Evolutionary conservation across 2,329 filamentous ascomycete genomes (phyloP).

Genomic region (Fusarium sororula): DNA sequence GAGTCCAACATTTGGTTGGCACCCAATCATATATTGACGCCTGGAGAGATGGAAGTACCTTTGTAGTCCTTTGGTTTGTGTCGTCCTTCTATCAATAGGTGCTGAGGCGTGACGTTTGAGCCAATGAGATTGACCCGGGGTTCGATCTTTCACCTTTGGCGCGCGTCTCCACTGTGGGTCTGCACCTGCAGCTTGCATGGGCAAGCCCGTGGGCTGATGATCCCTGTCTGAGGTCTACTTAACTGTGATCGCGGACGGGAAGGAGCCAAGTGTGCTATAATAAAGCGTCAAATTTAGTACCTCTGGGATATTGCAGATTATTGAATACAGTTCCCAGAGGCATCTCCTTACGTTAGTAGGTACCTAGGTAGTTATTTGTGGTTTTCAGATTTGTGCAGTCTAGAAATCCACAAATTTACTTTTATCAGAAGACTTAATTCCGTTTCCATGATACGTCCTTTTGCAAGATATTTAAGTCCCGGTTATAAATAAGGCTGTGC

Average conservation of each 20-base stretch:
- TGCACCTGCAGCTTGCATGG: slow-evolving; percentile 33
- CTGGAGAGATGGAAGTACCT: neutral
- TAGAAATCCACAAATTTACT: neutral
- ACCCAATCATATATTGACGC: neutral
- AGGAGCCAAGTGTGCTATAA: slow-evolving; percentile 8
- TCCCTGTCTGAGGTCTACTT: slow-evolving; percentile 15
- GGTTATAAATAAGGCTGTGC: neutral
- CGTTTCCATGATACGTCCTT: neutral
- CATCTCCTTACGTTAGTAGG: neutral
- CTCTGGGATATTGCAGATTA: neutral
- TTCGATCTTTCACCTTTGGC: slow-evolving; percentile 29
- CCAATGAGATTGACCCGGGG: neutral
- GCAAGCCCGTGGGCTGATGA: slow-evolving; percentile 22
- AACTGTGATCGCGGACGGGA: slow-evolving; percentile 27
- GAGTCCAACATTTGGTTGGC: neutral
- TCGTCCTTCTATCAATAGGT: neutral
- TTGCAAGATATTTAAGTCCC: neutral
- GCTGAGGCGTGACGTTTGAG: neutral
- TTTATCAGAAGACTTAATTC: neutral
- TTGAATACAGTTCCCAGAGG: neutral
- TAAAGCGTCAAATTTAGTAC: neutral
- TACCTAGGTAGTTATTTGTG: no score
- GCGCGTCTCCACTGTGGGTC: slow-evolving; percentile 34
- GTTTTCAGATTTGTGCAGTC: neutral
- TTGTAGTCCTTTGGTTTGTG: neutral